phyloP scores from a whole-genome alignment of 768 basidiomycete species.

The Hypholoma sublateritium region DNA sequence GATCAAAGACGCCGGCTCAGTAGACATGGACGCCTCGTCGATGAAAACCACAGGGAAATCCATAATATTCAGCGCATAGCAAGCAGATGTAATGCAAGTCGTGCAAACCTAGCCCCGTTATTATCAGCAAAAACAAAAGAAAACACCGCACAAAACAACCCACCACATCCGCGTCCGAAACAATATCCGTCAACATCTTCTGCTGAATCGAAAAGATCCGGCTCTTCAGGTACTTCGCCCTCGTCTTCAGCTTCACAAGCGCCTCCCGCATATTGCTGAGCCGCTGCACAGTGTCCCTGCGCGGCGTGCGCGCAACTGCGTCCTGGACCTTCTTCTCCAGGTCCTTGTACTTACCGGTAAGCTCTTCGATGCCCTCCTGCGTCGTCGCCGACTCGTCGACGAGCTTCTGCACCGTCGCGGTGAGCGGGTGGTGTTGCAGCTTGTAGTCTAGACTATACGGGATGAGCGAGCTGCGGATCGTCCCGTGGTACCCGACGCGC shows the following conservation, averaged over 20 bases:
- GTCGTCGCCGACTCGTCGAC: conserved; percentile 33
- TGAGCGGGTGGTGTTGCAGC: conserved; percentile 59
- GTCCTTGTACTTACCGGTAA: conserved; percentile 17
- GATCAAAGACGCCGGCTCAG: conserved; percentile 88
- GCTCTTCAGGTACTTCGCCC: conserved; percentile 28
- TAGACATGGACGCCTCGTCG: conserved; percentile 96
- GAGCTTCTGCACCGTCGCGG: conserved; percentile 40
- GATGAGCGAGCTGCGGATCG: conserved; percentile 55
- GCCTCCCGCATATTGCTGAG: conserved; percentile 32
- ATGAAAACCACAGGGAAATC: conserved; percentile 94
- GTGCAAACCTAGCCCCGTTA: conserved; percentile 65
- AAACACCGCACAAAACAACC: conserved; percentile 26
- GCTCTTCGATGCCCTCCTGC: conserved; percentile 15
- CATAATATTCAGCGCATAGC: conserved; percentile 58
- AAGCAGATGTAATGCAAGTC: conserved; percentile 81
- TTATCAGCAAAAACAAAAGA: not conserved
- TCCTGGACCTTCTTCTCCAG: conserved; percentile 18
- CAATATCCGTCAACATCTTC: conserved; percentile 62
- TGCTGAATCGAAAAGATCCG: conserved; percentile 57
- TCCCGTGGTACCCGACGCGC: conserved; percentile 68
- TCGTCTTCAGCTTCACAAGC: conserved; percentile 26
- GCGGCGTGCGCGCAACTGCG: not conserved
- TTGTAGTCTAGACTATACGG: conserved; percentile 64
- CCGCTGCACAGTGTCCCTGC: conserved; percentile 18
- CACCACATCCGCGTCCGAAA: conserved; percentile 73